Evolutionary conservation across 2,329 filamentous ascomycete genomes (phyloP), one percentile per base, ranked within the genome.

Genomic region (Diaporthe vaccinii): DNA sequence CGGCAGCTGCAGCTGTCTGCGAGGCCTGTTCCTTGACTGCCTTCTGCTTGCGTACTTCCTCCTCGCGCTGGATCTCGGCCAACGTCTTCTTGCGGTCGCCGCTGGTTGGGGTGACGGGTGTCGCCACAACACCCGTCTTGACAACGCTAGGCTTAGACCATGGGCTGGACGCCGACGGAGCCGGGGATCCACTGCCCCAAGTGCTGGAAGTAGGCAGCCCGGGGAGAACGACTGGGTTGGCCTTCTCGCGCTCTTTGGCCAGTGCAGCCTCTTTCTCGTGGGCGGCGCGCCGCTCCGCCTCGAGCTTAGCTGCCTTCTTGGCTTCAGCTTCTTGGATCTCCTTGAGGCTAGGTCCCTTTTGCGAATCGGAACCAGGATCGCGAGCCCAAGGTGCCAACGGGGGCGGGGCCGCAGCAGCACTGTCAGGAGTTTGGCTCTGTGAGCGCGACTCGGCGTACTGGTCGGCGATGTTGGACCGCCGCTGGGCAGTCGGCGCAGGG

Each of bases 311-410:
- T 70, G 96, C 96, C 15, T 96, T 96, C 83, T 97, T 97, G 49
- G 96, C 96, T 83, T 99, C 97, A 6, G 95, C 93, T 83, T 98
- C 96, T 83, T 99, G 97, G 34, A 99, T 99, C 82, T 99, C 96
- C 85, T 95, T 98, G 77, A 99, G 87, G 76, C 96, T 98, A 2
- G 96, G 97, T 0, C 95, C 96, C 84, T 94, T 97, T 55, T 94
- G 91, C 34, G 89, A 86, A 76, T 91, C 89, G 7, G 88, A 85
- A 67, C 94, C 93, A 3, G 90, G 90, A 78, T 98, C 95, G 83
- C 97, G 97, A 7, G 97, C 97, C 97, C 97, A 99, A 0, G 97
- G 97, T 0, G 97, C 97, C 78, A 98, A 86, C 0, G 96, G 95
- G 5, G 95, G 91, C 2, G 90, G 88, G 72, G 82, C 81, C 58